phyloP scores from a whole-genome alignment of 2,329 filamentous ascomycete genomes.

The Ceratocystis alfenasii region DNA sequence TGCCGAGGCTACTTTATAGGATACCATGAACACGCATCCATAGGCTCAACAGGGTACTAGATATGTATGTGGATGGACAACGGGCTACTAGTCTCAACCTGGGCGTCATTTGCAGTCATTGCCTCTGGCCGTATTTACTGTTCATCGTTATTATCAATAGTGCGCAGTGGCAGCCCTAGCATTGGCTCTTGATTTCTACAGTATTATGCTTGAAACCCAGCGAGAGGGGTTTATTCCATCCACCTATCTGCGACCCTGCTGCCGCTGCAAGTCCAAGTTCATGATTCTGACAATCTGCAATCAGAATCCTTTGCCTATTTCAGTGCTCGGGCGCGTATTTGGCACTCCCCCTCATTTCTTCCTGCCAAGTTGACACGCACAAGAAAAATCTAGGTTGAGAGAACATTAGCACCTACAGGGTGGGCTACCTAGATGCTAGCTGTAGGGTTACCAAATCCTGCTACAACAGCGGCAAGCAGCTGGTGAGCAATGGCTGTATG shows the following conservation, averaged over 20 bases:
- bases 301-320: neutral
- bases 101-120: too few relatives aligned
- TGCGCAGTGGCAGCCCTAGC: neutral
- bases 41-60: neutral
- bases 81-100: too few relatives aligned
- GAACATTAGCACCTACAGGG: neutral
- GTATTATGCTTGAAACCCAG: neutral
- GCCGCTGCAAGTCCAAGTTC: neutral
- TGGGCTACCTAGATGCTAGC: slow-evolving; percentile 12
- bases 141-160: neutral
- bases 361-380: neutral
- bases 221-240: neutral
- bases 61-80: too few relatives aligned
- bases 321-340: too few relatives aligned
- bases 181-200: neutral
- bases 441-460: slow-evolving; percentile 41
- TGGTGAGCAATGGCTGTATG: slow-evolving; percentile 86
- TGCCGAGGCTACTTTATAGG: neutral
- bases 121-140: too few relatives aligned
- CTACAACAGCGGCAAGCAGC: slow-evolving; percentile 65
- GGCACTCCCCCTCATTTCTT: too few relatives aligned
- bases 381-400: neutral
- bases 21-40: neutral
- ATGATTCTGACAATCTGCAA: neutral
- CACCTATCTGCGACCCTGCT: neutral